Evolutionary conservation across 331 rosid genomes (phyloP).

Genomic region (Stylosanthes scabra): DNA sequence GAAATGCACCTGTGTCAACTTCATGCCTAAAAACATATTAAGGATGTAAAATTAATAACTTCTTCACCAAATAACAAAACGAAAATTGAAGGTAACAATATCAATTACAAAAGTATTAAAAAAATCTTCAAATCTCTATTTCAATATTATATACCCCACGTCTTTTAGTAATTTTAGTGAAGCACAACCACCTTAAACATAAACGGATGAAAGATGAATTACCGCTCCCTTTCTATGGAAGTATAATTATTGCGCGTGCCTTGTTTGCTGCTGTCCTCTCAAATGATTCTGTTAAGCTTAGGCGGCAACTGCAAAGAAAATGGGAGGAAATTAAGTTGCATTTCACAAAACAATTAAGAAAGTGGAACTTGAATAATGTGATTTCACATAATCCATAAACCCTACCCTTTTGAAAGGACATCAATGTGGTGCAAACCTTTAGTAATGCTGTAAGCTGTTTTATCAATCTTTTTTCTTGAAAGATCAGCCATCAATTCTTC

Average conservation of each 20-base stretch:
- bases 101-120: background rate
- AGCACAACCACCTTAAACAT: constrained; percentile 3
- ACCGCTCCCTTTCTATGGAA: constrained; percentile 94
- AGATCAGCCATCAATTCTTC: constrained; percentile 95
- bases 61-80: constrained; percentile 17
- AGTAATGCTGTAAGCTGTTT: constrained; percentile 66
- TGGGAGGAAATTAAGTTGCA: constrained; percentile 26
- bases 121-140: background rate
- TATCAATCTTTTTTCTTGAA: constrained; percentile 96
- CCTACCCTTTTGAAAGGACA: constrained; percentile 85
- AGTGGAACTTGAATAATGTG: constrained; percentile 23
- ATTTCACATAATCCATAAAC: constrained; percentile 42
- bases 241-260: constrained; percentile 94
- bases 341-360: background rate
- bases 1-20: constrained; percentile 99
- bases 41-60: constrained; percentile 53
- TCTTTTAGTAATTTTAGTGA: background rate
- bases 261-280: constrained; percentile 95
- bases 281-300: constrained; percentile 83
- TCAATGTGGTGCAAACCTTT: constrained; percentile 88
- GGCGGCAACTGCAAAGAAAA: constrained; percentile 80
- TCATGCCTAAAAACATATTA: constrained; percentile 68
- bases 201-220: constrained; percentile 38
- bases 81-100: constrained; percentile 11
- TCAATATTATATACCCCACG: background rate